Base-by-base conservation (phyloP, 768 basidiomycete species). In the Pleurotus tuber-regium region DNA sequence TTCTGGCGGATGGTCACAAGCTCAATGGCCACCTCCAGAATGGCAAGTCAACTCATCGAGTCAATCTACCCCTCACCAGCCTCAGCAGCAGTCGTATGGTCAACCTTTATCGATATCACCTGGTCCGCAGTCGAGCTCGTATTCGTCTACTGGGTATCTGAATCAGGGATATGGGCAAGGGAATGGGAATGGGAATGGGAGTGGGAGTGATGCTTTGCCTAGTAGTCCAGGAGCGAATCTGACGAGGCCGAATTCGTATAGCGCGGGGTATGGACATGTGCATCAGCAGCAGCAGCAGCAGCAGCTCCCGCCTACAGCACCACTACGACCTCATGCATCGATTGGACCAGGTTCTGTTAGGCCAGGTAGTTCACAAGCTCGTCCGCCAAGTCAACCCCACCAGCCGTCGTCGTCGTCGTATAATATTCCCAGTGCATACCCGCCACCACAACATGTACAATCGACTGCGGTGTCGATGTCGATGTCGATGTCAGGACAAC, bases 1-100 rank as follows among this genome's bases (percentile, higher is more conserved):
- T 5, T 49, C 61, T 18, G 57, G 53, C n/a, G 46, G 44, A 23
- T 64, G 59, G 65, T 53, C 64, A 12, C 70, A 67, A 47, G 49
- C 50, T 9, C 68, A 69, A 47, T 76, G 75, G 76, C 74, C 76
- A 23, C 75, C 75, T 53, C 59, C 70, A 18, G 74, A 75, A 43
- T 76, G 75, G 76, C 61, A 67, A 16, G 46, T 64, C 3, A 53
- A 55, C 43, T 42, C 25, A 51, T 39, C 43, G 26, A 40, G 18
- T 23, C 53, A 49, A 24, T 18, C 29, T 16, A 3, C 53, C 21
- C 58, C 38, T 51, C 63, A 54, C 26, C 58, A 53, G 31, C 56
- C 46, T 12, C 56, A 25, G 14, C 38, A 43, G 19, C 46, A 48
- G 21, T 14, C 46, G n/a, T n/a, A 38, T 38, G 5, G n/a, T n/a